Conservation (phyloP, 1,139 yeast genomes). For the Taiozyma sp. region DNA sequence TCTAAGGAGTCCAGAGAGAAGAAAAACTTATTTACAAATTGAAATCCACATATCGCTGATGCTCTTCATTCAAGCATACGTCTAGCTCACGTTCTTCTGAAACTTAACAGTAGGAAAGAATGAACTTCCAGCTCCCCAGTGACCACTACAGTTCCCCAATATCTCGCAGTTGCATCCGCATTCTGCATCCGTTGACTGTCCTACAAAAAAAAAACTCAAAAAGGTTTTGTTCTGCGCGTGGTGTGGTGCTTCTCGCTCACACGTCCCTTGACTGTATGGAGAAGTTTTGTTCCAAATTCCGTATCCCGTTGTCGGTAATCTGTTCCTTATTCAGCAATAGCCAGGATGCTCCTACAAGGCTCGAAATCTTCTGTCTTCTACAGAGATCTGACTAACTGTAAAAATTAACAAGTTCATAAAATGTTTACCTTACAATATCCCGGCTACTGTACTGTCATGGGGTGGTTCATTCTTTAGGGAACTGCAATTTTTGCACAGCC, state of each 20-base stretch:
- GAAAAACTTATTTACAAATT: too few relatives aligned
- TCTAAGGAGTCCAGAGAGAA: too few relatives aligned
- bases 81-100: too few relatives aligned
- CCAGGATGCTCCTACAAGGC: not conserved
- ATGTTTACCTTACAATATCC: not conserved
- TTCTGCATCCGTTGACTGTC: not conserved
- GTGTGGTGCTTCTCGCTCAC: too few relatives aligned
- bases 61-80: too few relatives aligned
- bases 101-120: not conserved
- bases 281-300: too few relatives aligned
- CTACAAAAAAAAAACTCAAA: not conserved
- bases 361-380: not conserved
- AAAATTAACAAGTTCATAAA: not conserved
- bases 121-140: not conserved
- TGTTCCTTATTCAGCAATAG: not conserved
- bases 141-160: not conserved
- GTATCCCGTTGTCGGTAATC: not conserved
- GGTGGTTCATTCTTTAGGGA: too few relatives aligned
- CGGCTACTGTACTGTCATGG: too few relatives aligned
- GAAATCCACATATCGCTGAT: too few relatives aligned
- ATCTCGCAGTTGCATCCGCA: not conserved
- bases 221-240: too few relatives aligned
- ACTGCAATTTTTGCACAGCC: too few relatives aligned
- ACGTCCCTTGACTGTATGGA: too few relatives aligned
- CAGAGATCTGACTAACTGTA: not conserved